Conservation (phyloP, 2,329 filamentous ascomycete genomes). For the Colletotrichum plurivorum region DNA sequence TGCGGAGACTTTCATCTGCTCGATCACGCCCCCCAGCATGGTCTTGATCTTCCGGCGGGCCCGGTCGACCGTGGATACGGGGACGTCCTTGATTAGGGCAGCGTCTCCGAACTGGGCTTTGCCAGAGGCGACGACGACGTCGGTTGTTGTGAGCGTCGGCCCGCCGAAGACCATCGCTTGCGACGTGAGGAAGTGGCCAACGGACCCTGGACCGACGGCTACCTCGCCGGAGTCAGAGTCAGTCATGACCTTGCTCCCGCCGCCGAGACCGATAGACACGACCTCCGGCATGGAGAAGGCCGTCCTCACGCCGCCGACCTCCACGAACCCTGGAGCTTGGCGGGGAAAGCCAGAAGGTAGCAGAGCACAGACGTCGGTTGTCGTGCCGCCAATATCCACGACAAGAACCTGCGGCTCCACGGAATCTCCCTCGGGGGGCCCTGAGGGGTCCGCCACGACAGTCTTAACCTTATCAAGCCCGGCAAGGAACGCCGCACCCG, state of each 20-base stretch:
- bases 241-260: slow-evolving; percentile 57
- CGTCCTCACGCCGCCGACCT: slow-evolving; percentile 71
- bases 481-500: slow-evolving; percentile 68
- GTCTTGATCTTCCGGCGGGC: slow-evolving; percentile 55
- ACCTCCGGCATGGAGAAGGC: slow-evolving; percentile 72
- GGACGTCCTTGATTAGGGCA: slow-evolving; percentile 46
- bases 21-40: slow-evolving; percentile 66
- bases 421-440: slow-evolving; percentile 1
- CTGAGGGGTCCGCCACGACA: background rate
- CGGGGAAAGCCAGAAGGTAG: slow-evolving; percentile 72
- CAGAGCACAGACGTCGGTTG: slow-evolving; percentile 71
- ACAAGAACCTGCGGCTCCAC: slow-evolving; percentile 58
- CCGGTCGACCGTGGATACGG: slow-evolving; percentile 41
- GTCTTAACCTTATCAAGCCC: slow-evolving; percentile 53
- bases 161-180: slow-evolving; percentile 69
- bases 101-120: slow-evolving; percentile 50
- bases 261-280: slow-evolving; percentile 69
- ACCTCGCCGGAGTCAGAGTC: slow-evolving; percentile 44
- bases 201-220: slow-evolving; percentile 69
- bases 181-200: slow-evolving; percentile 64
- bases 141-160: slow-evolving; percentile 65
- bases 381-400: slow-evolving; percentile 73
- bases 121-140: slow-evolving; percentile 60
- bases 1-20: slow-evolving; percentile 70
- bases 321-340: slow-evolving; percentile 70